Evolutionary conservation across 768 basidiomycete genomes (phyloP).

Genomic region (Lactarius tabidus): DNA sequence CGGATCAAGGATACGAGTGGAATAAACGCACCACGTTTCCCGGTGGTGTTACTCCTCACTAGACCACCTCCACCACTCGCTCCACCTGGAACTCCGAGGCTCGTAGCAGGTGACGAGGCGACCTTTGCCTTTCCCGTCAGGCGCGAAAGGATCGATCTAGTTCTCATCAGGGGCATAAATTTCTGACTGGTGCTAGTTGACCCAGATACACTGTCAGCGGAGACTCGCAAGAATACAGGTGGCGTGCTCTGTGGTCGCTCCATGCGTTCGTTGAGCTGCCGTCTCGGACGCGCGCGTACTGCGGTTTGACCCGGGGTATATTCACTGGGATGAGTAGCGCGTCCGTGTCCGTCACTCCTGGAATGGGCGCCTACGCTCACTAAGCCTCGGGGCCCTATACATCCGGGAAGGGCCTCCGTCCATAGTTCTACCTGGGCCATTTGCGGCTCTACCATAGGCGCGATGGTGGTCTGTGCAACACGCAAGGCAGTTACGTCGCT

Average conservation of each 20-base stretch:
- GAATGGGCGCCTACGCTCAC: not conserved
- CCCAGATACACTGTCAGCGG: not conserved
- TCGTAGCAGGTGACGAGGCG: not conserved
- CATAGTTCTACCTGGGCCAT: not conserved
- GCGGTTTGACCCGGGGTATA: not conserved
- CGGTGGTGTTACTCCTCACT: not conserved
- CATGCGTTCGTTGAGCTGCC: not conserved
- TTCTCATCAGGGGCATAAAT: not conserved
- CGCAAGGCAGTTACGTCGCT: not conserved
- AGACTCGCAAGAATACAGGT: not conserved
- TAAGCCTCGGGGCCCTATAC: not conserved
- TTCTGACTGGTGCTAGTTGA: not conserved
- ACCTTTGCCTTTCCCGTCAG: not conserved
- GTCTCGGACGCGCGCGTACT: not conserved
- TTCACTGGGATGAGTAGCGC: not conserved
- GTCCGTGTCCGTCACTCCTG: not conserved
- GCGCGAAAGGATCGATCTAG: not conserved
- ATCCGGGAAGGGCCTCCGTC: not conserved
- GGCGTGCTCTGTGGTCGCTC: not conserved
- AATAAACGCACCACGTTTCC: not conserved
- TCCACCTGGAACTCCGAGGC: not conserved
- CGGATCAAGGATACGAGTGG: not conserved
- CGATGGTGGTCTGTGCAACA: not conserved
- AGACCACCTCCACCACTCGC: not conserved
- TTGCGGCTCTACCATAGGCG: not conserved